Percentiles rank a stretch among this genome's conserved stretches.
phyloP scores from a whole-genome alignment of 1,284 basidiomycete genomes.

The Ustilago bromivora region DNA sequence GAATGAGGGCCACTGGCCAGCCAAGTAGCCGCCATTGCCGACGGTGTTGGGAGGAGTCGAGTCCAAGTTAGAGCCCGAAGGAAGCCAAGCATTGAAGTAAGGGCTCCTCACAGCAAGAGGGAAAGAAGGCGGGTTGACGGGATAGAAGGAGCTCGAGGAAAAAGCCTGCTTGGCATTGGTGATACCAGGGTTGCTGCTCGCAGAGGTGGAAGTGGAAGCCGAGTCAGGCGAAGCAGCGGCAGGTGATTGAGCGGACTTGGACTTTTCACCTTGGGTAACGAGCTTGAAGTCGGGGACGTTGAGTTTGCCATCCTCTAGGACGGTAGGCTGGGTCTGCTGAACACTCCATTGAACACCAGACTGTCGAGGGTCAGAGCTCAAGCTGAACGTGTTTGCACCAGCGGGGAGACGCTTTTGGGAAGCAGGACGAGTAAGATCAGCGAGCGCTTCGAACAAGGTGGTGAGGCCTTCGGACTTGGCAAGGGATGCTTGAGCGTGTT shows the following conservation, averaged over 20 bases:
- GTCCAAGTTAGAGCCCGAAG: constrained; percentile 48
- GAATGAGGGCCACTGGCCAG: constrained; percentile 59
- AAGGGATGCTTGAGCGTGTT: constrained; percentile 35
- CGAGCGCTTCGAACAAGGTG: constrained; percentile 44
- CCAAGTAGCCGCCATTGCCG: constrained; percentile 63
- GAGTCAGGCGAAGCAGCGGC: constrained; percentile 17
- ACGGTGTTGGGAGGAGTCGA: constrained; percentile 61
- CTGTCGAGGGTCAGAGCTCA: constrained; percentile 30
- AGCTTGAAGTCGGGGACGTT: constrained; percentile 38
- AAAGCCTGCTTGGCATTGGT: constrained; percentile 38
- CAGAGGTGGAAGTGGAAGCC: constrained; percentile 18
- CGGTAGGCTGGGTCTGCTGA: constrained; percentile 18
- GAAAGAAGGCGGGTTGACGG: constrained; percentile 63
- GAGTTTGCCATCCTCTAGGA: constrained; percentile 34
- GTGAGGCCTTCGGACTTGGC: constrained; percentile 35
- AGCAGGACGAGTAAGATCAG: constrained; percentile 42
- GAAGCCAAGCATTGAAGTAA: constrained; percentile 63
- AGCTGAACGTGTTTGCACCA: constrained; percentile 12
- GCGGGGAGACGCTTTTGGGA: constrained; percentile 33
- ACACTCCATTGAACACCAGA: constrained; percentile 47
- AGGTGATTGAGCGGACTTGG: background rate
- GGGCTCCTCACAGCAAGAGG: constrained; percentile 62
- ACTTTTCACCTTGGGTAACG: constrained; percentile 33
- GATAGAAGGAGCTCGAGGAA: constrained; percentile 54
- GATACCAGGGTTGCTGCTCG: constrained; percentile 36